phyloP scores from a whole-genome alignment of 768 basidiomycete genomes.

The Phylloporus sp. region DNA sequence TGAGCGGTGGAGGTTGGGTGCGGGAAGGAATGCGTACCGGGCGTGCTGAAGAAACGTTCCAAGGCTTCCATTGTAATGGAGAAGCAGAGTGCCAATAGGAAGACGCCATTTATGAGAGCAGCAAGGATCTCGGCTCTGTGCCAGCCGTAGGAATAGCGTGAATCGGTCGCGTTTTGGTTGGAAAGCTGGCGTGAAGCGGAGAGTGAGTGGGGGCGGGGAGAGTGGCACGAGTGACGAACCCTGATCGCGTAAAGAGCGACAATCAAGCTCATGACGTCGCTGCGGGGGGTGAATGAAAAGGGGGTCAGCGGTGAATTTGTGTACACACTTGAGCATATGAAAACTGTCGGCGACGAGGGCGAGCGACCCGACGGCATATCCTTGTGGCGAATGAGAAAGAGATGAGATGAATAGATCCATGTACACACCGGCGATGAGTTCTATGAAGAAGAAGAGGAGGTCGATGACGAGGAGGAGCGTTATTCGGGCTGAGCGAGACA shows the following conservation, averaged over 20 bases:
- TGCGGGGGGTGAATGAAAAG: slow-evolving; percentile 35
- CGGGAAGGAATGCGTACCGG: slow-evolving; percentile 44
- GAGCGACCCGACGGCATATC: slow-evolving; percentile 93
- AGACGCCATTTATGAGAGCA: slow-evolving; percentile 93
- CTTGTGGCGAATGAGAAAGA: slow-evolving; percentile 36
- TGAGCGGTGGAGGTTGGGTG: slow-evolving; percentile 5
- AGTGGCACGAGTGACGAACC: slow-evolving; percentile 31
- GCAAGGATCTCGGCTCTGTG: slow-evolving; percentile 96
- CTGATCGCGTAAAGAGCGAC: slow-evolving; percentile 96
- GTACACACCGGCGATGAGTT: slow-evolving; percentile 69
- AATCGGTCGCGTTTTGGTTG: slow-evolving; percentile 50
- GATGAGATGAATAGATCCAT: too few relatives aligned
- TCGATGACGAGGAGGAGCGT: slow-evolving; percentile 79
- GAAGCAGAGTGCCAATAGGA: slow-evolving; percentile 94
- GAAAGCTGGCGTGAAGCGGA: slow-evolving; percentile 49
- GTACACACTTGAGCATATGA: slow-evolving; percentile 93
- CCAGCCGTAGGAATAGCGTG: slow-evolving; percentile 97
- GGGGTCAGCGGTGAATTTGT: not conserved
- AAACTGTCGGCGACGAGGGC: slow-evolving; percentile 96
- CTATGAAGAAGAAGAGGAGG: slow-evolving; percentile 79
- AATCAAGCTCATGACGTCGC: slow-evolving; percentile 93
- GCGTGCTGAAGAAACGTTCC: slow-evolving; percentile 80
- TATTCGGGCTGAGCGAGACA: slow-evolving; percentile 71
- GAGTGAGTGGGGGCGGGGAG: slow-evolving; percentile 5
- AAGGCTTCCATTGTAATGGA: slow-evolving; percentile 92